A percentile compares a stretch with the other conserved stretches of the same genome.
Conservation (phyloP, 352 stramenopile species). For the Paralagenidium karlingii region DNA sequence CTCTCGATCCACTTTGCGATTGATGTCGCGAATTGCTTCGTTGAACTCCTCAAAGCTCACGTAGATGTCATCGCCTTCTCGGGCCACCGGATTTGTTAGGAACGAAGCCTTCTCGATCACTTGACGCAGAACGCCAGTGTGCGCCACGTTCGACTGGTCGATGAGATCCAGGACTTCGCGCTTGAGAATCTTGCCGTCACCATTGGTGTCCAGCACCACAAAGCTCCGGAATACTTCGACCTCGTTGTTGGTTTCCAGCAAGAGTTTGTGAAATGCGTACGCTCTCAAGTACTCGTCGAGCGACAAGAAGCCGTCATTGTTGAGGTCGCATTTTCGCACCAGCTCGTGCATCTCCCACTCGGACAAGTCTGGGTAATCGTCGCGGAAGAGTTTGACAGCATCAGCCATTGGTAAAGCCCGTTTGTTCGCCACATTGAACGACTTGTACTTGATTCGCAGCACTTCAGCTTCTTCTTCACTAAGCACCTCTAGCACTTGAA, state of each 20-base stretch:
- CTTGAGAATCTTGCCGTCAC: constrained; percentile 34
- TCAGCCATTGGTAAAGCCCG: constrained; percentile 20
- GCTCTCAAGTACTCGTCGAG: constrained; percentile 46
- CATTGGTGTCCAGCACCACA: constrained; percentile 44
- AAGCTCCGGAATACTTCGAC: constrained; percentile 45
- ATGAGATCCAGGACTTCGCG: constrained; percentile 33
- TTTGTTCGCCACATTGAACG: constrained; percentile 22
- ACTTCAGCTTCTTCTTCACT: constrained; percentile 36
- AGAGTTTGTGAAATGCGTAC: constrained; percentile 32
- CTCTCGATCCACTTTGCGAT: constrained; percentile 42
- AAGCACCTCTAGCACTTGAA: too few relatives aligned
- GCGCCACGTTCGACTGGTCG: constrained; percentile 28
- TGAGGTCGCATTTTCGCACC: constrained; percentile 44
- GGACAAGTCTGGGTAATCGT: constrained; percentile 46
- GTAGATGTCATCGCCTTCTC: constrained; percentile 35
- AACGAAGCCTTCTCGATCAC: constrained; percentile 19
- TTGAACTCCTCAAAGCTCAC: constrained; percentile 61
- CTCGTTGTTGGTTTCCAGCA: constrained; percentile 37
- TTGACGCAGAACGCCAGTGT: constrained; percentile 28
- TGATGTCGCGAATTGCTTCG: constrained; percentile 38
- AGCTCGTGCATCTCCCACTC: constrained; percentile 45
- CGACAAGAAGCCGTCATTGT: constrained; percentile 38
- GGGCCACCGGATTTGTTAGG: neutral
- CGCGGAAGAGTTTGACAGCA: constrained; percentile 41
- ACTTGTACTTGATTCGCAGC: constrained; percentile 31